Evolutionary conservation across 2,329 filamentous ascomycete genomes (phyloP).

Genomic region (Colletotrichum scovillei): DNA sequence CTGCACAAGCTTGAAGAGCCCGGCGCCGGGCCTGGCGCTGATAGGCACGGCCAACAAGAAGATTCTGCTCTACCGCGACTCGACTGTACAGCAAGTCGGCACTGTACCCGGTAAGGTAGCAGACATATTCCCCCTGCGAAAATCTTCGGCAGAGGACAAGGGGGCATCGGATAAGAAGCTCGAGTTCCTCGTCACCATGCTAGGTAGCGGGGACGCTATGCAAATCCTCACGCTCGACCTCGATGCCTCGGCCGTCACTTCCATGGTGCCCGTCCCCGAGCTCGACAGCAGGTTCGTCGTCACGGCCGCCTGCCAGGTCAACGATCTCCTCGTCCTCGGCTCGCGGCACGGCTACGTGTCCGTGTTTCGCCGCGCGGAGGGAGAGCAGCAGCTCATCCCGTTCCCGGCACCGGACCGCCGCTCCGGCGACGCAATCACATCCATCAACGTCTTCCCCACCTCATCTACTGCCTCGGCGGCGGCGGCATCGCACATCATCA

Average conservation of each 20-base stretch:
- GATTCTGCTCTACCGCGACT: conserved; percentile 56
- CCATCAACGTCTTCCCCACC: conserved; percentile 62
- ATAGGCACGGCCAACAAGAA: conserved; percentile 62
- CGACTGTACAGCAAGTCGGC: conserved; percentile 47
- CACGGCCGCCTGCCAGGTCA: conserved; percentile 57
- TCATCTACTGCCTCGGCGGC: conserved; percentile 35
- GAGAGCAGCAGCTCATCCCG: conserved; percentile 40
- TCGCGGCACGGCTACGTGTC: conserved; percentile 64
- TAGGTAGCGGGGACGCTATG: conserved; percentile 56
- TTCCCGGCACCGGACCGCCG: conserved; percentile 51
- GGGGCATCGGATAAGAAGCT: conserved; percentile 20
- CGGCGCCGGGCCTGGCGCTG: conserved; percentile 52
- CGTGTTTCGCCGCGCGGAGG: conserved; percentile 45
- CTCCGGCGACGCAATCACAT: conserved; percentile 75
- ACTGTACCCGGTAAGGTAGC: conserved; percentile 60
- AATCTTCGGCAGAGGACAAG: neutral
- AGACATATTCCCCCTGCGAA: conserved; percentile 57
- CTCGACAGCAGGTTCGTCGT: conserved; percentile 62
- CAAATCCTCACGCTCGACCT: conserved; percentile 54
- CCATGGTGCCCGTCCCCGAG: conserved; percentile 45
- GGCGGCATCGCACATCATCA: conserved; percentile 65
- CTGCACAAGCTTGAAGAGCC: conserved; percentile 59
- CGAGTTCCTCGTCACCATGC: conserved; percentile 57
- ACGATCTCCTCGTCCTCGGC: conserved; percentile 61
- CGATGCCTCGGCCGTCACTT: conserved; percentile 42